These are phyloP conservation scores for Lactarius hatsudake DNA, from an alignment of 768 basidiomycete species.

Conservation along the genomic window DNA sequence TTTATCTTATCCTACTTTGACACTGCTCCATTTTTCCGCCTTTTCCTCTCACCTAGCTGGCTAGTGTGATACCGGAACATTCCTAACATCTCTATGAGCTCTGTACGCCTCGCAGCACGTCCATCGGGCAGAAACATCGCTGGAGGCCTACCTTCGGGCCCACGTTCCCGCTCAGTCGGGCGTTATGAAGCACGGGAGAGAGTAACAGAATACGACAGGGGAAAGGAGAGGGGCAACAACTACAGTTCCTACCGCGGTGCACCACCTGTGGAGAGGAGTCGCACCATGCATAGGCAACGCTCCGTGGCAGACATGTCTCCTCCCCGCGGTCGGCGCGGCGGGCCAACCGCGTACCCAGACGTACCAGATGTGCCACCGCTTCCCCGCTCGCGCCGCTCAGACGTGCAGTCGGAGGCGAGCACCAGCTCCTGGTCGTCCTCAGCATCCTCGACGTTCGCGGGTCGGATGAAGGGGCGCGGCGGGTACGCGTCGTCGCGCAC, in stretches of 20 bases:
- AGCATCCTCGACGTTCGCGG: conserved; percentile 37
- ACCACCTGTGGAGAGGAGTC: conserved; percentile 21
- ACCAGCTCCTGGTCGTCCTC: conserved; percentile 30
- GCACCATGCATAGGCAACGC: conserved; percentile 28
- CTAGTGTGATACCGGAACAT: conserved; percentile 1
- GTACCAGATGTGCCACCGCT: conserved; percentile 25
- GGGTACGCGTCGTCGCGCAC: conserved; percentile 43
- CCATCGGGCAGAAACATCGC: not conserved
- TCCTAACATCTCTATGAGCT: conserved; percentile 19
- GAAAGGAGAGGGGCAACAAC: conserved; percentile 22
- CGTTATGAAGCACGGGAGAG: conserved; percentile 20
- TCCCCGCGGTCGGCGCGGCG: not conserved
- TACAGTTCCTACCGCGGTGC: conserved; percentile 14
- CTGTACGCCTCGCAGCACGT: conserved; percentile 15
- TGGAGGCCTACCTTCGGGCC: conserved; percentile 41
- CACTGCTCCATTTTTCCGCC: not conserved
- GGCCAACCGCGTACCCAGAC: not conserved
- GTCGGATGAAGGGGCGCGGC: conserved; percentile 34
- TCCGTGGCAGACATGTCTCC: conserved; percentile 27
- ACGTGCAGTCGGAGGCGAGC: conserved; percentile 20
- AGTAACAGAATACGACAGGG: not conserved
- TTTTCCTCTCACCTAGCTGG: conserved; percentile 17
- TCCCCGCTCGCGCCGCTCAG: conserved; percentile 23
- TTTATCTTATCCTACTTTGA: not conserved
- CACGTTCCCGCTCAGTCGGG: conserved; percentile 39